These are phyloP conservation scores for Pelagophyceae sp. DNA, from an alignment of 352 stramenopile genomes.

Conservation along the genomic window DNA sequence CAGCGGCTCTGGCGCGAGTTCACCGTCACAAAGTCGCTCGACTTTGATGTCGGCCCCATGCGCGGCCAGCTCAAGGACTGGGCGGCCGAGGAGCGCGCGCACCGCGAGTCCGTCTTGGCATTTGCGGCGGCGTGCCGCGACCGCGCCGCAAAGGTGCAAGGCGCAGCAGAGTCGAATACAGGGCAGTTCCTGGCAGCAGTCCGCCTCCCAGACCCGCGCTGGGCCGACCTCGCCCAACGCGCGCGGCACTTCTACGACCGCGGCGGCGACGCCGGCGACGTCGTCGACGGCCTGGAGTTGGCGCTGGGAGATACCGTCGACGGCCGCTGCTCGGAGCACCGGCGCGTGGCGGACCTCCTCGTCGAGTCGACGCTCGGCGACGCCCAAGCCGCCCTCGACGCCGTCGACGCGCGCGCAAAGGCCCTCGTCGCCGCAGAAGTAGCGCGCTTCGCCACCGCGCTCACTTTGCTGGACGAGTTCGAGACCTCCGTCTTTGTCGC, in stretches of 20 bases:
- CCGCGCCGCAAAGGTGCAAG: constrained; percentile 98
- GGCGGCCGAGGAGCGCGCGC: constrained; percentile 74
- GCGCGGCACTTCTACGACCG: constrained; percentile 90
- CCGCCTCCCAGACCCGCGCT: constrained; percentile 81
- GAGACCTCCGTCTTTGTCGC: background rate
- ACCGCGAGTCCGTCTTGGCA: constrained; percentile 56
- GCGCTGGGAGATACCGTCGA: constrained; percentile 89
- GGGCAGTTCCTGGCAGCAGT: constrained; percentile 78
- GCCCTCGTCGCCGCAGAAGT: constrained; percentile 5
- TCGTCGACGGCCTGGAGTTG: constrained; percentile 98
- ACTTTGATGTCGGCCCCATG: constrained; percentile 28
- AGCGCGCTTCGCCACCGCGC: background rate
- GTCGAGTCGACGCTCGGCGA: constrained; percentile 97
- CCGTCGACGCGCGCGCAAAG: background rate
- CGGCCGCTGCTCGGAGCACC: constrained; percentile 94
- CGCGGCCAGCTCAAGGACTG: constrained; percentile 56
- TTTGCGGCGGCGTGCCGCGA: constrained; percentile 99
- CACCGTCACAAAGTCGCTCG: background rate
- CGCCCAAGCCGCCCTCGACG: constrained; percentile 74
- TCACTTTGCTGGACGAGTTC: background rate
- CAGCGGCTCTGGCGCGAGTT: background rate
- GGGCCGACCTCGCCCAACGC: constrained; percentile 83
- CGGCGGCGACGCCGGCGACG: constrained; percentile 98
- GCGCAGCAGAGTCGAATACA: constrained; percentile 41
- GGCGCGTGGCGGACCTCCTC: constrained; percentile 91